These are phyloP conservation scores for Speleostelium caveatum DNA, from an alignment of 78 protist genomes.

Conservation along the genomic window DNA sequence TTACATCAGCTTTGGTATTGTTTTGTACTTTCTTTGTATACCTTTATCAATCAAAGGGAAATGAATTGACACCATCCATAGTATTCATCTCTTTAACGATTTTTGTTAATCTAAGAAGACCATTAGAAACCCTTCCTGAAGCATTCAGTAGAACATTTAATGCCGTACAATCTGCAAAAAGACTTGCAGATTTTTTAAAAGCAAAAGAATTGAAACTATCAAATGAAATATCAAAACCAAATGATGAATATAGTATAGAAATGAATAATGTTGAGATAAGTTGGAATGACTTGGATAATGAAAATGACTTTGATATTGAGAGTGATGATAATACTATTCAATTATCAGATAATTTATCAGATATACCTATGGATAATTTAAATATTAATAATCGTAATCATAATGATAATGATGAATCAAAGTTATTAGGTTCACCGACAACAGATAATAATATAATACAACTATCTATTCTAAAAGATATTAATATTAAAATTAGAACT, in stretches of 20 bases:
- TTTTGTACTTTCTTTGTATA: constrained; percentile 17
- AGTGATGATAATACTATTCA: background rate
- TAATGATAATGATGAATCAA: background rate
- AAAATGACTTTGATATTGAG: background rate
- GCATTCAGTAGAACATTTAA: background rate
- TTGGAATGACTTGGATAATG: background rate
- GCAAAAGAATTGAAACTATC: constrained; percentile 16
- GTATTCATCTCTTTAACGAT: constrained; percentile 42
- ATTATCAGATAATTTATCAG: background rate
- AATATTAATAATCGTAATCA: too few relatives aligned
- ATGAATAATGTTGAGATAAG: constrained; percentile 21
- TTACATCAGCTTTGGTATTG: constrained; percentile 24
- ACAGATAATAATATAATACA: background rate
- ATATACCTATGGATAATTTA: background rate
- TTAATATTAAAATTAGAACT: constrained; percentile 16
- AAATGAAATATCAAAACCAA: background rate
- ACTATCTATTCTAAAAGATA: background rate
- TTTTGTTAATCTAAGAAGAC: constrained; percentile 38
- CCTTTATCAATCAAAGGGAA: background rate
- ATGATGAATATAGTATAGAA: background rate
- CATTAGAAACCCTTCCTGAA: constrained; percentile 47
- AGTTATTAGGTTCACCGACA: background rate
- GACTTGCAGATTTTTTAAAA: constrained; percentile 23
- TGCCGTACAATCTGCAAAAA: background rate
- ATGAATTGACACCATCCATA: constrained; percentile 14